Conservation (phyloP, 441 rosid species). For the Erysimum pusillum region DNA sequence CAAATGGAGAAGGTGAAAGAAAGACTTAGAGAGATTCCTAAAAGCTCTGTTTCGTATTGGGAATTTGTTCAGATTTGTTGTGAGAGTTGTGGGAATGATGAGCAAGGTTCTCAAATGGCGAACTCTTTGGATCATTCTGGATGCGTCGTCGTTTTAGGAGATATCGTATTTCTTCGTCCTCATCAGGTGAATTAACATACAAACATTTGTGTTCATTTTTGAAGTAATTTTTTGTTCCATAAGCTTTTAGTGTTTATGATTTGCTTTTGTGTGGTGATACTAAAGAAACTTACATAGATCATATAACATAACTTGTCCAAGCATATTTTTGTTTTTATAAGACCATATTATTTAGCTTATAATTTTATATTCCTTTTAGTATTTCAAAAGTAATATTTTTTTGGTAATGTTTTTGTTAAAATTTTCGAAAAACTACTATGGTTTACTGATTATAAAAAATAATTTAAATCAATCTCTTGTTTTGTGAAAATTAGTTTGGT, state of each 20-base stretch:
- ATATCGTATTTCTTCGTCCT: constrained; percentile 62
- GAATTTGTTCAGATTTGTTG: constrained; percentile 56
- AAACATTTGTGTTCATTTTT: neutral
- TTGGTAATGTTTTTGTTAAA: neutral
- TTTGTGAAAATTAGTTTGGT: neutral
- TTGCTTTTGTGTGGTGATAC: neutral
- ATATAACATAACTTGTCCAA: neutral
- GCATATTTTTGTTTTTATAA: neutral
- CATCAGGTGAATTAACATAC: constrained; percentile 60
- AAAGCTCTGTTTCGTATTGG: constrained; percentile 52
- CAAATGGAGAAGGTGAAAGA: constrained; percentile 56
- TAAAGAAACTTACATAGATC: neutral
- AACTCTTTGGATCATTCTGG: constrained; percentile 62
- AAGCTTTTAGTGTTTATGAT: neutral
- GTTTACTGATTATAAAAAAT: neutral
- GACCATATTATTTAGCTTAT: neutral
- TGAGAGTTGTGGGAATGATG: constrained; percentile 52
- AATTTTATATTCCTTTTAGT: neutral
- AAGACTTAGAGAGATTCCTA: constrained; percentile 55
- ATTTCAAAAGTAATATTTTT: neutral
- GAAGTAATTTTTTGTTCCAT: neutral
- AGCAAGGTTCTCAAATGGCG: constrained; percentile 54
- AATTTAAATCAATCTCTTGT: neutral
- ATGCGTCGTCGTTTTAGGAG: constrained; percentile 63
- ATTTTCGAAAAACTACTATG: neutral